Conservation (phyloP, 495 filamentous ascomycete genomes). For the Glonium stellatum region DNA sequence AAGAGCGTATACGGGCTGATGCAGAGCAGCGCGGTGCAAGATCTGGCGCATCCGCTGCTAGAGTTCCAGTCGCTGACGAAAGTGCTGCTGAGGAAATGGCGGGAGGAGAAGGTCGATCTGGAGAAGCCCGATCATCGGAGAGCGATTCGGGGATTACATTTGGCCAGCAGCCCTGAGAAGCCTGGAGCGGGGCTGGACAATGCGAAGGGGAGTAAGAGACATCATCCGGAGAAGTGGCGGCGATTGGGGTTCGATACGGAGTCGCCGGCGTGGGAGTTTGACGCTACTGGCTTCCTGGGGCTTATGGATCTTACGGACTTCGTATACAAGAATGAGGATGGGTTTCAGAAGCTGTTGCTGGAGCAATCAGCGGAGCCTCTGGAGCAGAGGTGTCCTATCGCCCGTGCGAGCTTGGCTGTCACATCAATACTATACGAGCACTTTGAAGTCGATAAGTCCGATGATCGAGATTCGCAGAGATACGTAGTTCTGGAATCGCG, state of each 20-base stretch:
- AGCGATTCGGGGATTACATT: conserved; percentile 73
- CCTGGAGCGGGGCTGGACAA: conserved; percentile 32
- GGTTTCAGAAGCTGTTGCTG: conserved; percentile 77
- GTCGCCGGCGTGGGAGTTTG: conserved; percentile 76
- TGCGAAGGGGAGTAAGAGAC: conserved; percentile 52
- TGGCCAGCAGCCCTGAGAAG: conserved; percentile 65
- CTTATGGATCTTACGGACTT: conserved; percentile 98
- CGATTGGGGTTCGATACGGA: conserved; percentile 89
- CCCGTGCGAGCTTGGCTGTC: conserved; percentile 77
- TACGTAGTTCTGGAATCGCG: conserved; percentile 72
- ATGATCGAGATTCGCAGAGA: conserved; percentile 70
- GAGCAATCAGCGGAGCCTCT: conserved; percentile 75
- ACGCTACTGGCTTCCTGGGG: conserved; percentile 78
- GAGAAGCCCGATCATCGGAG: conserved; percentile 84
- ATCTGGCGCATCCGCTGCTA: conserved; percentile 83
- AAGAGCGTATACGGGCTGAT: conserved; percentile 83
- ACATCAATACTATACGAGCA: conserved; percentile 88
- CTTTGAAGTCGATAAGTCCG: conserved; percentile 87
- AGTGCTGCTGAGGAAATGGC: conserved; percentile 83
- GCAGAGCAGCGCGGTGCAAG: conserved; percentile 89
- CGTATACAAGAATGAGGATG: conserved; percentile 81
- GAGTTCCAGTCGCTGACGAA: conserved; percentile 94
- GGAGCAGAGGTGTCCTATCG: conserved; percentile 77
- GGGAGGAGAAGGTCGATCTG: conserved; percentile 72
- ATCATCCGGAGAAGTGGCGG: conserved; percentile 91